phyloP scores from a whole-genome alignment of 78 protist species.

The Anaeramoeba flamelloides region DNA sequence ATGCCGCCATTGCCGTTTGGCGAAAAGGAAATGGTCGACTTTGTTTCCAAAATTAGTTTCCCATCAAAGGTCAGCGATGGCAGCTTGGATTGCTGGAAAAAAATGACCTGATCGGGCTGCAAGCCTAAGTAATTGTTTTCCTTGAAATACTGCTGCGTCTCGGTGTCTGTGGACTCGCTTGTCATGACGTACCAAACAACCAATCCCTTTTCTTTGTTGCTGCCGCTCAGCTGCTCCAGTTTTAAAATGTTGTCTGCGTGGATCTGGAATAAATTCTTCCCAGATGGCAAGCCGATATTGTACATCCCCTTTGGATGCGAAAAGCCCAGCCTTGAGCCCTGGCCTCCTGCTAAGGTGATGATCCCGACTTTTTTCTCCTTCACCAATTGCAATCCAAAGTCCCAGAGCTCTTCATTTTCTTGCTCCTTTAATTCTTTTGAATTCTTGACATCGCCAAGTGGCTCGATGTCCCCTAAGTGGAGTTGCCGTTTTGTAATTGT shows the following conservation, averaged over 20 bases:
- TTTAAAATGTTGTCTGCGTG: conserved; percentile 62
- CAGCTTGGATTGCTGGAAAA: conserved; percentile 67
- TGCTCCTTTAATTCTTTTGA: too few species aligned
- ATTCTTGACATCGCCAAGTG: too few species aligned
- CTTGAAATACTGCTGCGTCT: conserved; percentile 50
- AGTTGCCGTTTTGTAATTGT: too few species aligned
- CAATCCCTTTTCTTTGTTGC: background rate
- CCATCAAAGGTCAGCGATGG: conserved; percentile 67
- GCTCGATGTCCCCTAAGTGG: too few species aligned
- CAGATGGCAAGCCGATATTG: conserved; percentile 62
- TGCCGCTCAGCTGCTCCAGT: conserved; percentile 36
- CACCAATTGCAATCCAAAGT: too few species aligned
- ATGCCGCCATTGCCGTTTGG: conserved; percentile 93
- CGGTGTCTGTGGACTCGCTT: conserved; percentile 44
- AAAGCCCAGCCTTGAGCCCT: conserved; percentile 79
- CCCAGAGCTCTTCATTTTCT: too few species aligned
- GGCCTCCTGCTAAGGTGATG: conserved; percentile 89
- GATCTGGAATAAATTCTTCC: conserved; percentile 71
- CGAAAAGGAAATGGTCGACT: conserved; percentile 27
- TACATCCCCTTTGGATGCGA: conserved; percentile 77
- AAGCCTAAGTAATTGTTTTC: conserved; percentile 60
- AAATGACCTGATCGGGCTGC: conserved; percentile 26
- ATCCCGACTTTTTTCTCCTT: too few species aligned
- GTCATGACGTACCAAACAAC: conserved; percentile 73
- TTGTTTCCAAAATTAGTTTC: conserved; percentile 8